These are phyloP conservation scores for Botrytis cinerea DNA, from an alignment of 2,329 filamentous ascomycete genomes.

Conservation along the genomic window DNA sequence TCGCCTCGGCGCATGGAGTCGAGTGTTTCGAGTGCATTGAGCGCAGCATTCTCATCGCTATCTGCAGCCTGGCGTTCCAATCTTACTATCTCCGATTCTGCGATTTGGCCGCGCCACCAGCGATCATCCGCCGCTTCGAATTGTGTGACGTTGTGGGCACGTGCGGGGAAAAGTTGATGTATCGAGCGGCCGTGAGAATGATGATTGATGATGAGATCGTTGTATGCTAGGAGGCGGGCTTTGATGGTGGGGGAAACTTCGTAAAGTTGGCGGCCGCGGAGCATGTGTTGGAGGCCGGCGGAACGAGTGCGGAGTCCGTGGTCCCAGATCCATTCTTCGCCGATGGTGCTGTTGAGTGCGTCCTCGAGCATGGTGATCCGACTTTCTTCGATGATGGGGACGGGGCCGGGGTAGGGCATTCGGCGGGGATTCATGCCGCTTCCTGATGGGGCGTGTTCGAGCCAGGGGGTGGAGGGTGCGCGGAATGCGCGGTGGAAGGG, in stretches of 20 bases:
- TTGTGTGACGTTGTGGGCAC: accelerated
- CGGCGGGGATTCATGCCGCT: not conserved
- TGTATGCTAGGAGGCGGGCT: accelerated
- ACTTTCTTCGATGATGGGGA: not conserved
- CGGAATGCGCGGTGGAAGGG: not conserved
- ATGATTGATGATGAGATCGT: not conserved
- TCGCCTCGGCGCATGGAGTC: too few relatives aligned
- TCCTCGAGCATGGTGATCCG: not conserved
- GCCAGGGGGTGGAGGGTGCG: not conserved
- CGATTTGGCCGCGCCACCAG: not conserved
- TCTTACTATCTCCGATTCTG: not conserved
- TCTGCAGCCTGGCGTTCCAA: accelerated
- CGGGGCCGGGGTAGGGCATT: not conserved
- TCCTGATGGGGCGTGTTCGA: not conserved
- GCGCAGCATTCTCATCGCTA: not conserved
- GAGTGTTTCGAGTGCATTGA: accelerated
- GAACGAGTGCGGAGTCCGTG: not conserved
- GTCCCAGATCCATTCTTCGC: not conserved
- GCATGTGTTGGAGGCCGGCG: not conserved
- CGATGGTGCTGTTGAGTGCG: not conserved
- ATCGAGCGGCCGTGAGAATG: not conserved
- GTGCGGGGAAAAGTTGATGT: not conserved
- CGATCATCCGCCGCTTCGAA: not conserved
- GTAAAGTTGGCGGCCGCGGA: not conserved
- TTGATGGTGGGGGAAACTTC: not conserved